A percentile compares a stretch with the other conserved stretches of the same genome.
Conservation (phyloP, 1,139 yeast species). For the Kodamaea arcana region DNA sequence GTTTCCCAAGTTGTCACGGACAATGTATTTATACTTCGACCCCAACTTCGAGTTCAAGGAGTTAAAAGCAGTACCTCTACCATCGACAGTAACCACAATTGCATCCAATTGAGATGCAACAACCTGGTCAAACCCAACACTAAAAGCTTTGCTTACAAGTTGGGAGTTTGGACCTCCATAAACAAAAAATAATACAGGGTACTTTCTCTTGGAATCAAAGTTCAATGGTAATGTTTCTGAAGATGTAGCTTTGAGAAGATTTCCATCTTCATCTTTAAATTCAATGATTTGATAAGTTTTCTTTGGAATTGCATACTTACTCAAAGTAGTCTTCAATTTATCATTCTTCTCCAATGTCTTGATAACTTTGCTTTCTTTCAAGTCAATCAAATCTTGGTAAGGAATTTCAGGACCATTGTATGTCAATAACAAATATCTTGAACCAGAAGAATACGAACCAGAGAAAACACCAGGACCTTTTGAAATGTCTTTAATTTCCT, state of each 20-base stretch:
- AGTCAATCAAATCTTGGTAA: slow-evolving; percentile 58
- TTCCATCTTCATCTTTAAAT: slow-evolving; percentile 44
- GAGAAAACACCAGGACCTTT: slow-evolving; percentile 60
- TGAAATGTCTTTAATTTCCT: slow-evolving; percentile 48
- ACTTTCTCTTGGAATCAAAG: slow-evolving; percentile 51
- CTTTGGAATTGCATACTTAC: slow-evolving; percentile 46
- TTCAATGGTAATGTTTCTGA: slow-evolving; percentile 62
- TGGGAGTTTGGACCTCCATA: slow-evolving; percentile 88
- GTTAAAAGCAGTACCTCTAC: slow-evolving; percentile 77
- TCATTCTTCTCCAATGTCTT: slow-evolving; percentile 48
- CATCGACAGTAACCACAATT: slow-evolving; percentile 76
- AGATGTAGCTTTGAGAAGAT: slow-evolving; percentile 46
- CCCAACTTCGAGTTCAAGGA: slow-evolving; percentile 32
- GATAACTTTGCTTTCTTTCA: slow-evolving; percentile 32
- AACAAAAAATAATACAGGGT: slow-evolving; percentile 69
- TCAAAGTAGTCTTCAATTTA: slow-evolving; percentile 33
- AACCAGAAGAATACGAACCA: slow-evolving; percentile 66
- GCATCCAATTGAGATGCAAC: slow-evolving; percentile 67
- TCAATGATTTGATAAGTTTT: slow-evolving; percentile 45
- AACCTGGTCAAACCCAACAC: slow-evolving; percentile 57
- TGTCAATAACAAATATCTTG: slow-evolving; percentile 55
- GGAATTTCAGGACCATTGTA: slow-evolving; percentile 69
- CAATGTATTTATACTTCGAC: slow-evolving; percentile 54
- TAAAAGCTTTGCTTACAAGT: slow-evolving; percentile 51
- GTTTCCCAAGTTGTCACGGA: slow-evolving; percentile 62